phyloP scores from a whole-genome alignment of 305 asterid genomes.

The Solanum chacoense region DNA sequence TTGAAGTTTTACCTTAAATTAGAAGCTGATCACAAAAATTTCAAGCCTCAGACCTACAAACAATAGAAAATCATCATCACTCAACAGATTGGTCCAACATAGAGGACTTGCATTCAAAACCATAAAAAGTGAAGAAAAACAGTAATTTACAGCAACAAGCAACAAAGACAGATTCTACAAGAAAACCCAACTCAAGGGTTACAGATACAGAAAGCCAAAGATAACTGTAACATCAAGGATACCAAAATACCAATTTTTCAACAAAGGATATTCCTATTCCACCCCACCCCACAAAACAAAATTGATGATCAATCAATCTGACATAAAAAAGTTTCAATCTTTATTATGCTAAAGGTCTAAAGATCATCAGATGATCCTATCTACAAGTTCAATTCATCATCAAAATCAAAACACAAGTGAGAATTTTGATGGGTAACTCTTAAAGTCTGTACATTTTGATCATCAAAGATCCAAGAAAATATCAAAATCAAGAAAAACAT shows the following conservation, averaged over 20 bases:
- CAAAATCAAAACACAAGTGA: not conserved
- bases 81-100: not conserved
- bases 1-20: conserved; percentile 30
- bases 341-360: conserved; percentile 14
- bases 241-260: conserved; percentile 33
- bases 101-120: not conserved
- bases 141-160: not conserved
- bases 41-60: conserved; percentile 41
- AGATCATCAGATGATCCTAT: conserved; percentile 23
- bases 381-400: conserved; percentile 22
- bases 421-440: not conserved
- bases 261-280: conserved; percentile 31
- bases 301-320: not conserved
- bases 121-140: not conserved
- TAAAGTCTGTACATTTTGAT: conserved; percentile 16
- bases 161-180: not conserved
- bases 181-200: not conserved
- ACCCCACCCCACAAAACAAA: conserved; percentile 10
- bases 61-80: conserved; percentile 4
- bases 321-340: conserved; percentile 28
- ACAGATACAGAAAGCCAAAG: conserved; percentile 12
- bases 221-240: conserved; percentile 42
- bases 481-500: conserved; percentile 4
- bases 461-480: conserved; percentile 13
- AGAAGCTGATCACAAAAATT: conserved; percentile 24